phyloP scores from a whole-genome alignment of 2,329 filamentous ascomycete genomes.

The Alternaria infectoria region DNA sequence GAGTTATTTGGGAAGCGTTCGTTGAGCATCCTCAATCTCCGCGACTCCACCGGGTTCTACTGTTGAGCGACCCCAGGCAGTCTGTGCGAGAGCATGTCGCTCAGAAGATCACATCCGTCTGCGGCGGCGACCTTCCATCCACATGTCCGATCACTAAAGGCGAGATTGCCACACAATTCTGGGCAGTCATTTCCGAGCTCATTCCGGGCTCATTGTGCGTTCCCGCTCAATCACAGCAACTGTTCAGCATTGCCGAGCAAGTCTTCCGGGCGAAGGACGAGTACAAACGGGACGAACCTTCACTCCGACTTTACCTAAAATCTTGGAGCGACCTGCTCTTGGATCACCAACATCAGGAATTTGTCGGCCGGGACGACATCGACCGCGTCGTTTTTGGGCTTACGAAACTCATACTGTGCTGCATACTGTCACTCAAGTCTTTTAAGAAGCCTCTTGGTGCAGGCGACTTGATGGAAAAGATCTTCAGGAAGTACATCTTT shows the following conservation, averaged over 20 bases:
- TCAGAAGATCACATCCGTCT: slow-evolving; percentile 43
- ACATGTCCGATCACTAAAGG: slow-evolving; percentile 35
- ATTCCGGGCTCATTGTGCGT: slow-evolving; percentile 35
- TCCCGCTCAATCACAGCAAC: slow-evolving; percentile 35
- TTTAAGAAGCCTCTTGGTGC: slow-evolving; percentile 48
- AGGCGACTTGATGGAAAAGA: slow-evolving; percentile 33
- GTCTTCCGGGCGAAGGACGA: slow-evolving; percentile 46
- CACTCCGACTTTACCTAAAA: slow-evolving; percentile 34
- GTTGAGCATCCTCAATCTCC: slow-evolving; percentile 25
- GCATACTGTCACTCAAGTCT: slow-evolving; percentile 48
- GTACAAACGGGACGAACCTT: slow-evolving; percentile 37
- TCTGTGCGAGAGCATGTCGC: slow-evolving; percentile 35
- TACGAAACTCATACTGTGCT: slow-evolving; percentile 48
- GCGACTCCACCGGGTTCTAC: slow-evolving; percentile 39
- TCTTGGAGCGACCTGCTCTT: slow-evolving; percentile 45
- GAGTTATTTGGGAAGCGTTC: slow-evolving; percentile 44
- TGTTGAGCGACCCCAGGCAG: slow-evolving; percentile 33
- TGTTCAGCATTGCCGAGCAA: slow-evolving; percentile 45
- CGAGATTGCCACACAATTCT: slow-evolving; percentile 44
- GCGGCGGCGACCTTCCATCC: slow-evolving; percentile 42
- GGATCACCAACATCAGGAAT: slow-evolving; percentile 40
- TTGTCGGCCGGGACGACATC: slow-evolving; percentile 44
- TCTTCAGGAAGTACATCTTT: slow-evolving; percentile 49
- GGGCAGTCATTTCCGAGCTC: slow-evolving; percentile 40
- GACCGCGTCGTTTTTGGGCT: slow-evolving; percentile 49